Percentiles rank a stretch among this genome's conserved stretches.
phyloP scores from a whole-genome alignment of 805 yeast genomes.

The Kazachstania kunashirensis region DNA sequence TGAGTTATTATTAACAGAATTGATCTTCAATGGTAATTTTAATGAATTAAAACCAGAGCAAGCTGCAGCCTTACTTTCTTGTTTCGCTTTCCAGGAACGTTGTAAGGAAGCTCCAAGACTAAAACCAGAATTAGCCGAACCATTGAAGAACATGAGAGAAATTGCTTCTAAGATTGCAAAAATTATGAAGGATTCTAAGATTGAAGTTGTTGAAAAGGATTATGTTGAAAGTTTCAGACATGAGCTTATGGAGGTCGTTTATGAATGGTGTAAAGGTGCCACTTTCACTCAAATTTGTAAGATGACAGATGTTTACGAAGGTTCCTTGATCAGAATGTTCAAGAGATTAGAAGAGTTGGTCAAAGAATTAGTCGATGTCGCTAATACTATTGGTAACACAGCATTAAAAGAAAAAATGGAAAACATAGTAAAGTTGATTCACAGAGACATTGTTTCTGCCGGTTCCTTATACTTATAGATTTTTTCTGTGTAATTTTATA shows the following conservation, averaged over 20 bases:
- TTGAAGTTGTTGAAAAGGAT: constrained; percentile 84
- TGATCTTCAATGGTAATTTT: constrained; percentile 92
- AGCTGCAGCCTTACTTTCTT: constrained; percentile 83
- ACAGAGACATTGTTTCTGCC: constrained; percentile 93
- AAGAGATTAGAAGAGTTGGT: constrained; percentile 88
- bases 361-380: constrained; percentile 82
- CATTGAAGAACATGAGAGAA: constrained; percentile 76
- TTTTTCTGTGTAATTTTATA: too few relatives aligned
- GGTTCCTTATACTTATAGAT: constrained; percentile 68
- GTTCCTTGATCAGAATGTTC: constrained; percentile 89
- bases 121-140: constrained; percentile 86
- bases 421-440: constrained; percentile 71
- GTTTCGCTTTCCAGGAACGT: constrained; percentile 95
- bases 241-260: constrained; percentile 94
- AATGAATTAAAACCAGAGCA: constrained; percentile 81
- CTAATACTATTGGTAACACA: constrained; percentile 87
- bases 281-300: constrained; percentile 93
- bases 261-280: constrained; percentile 94
- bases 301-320: constrained; percentile 98
- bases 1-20: constrained; percentile 76
- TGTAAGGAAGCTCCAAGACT: constrained; percentile 81
- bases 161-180: constrained; percentile 89
- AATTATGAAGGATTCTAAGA: constrained; percentile 77
- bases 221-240: constrained; percentile 86
- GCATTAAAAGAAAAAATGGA: constrained; percentile 85